Conservation (phyloP, 306 rosid species). For the Cucumis cinereus region DNA sequence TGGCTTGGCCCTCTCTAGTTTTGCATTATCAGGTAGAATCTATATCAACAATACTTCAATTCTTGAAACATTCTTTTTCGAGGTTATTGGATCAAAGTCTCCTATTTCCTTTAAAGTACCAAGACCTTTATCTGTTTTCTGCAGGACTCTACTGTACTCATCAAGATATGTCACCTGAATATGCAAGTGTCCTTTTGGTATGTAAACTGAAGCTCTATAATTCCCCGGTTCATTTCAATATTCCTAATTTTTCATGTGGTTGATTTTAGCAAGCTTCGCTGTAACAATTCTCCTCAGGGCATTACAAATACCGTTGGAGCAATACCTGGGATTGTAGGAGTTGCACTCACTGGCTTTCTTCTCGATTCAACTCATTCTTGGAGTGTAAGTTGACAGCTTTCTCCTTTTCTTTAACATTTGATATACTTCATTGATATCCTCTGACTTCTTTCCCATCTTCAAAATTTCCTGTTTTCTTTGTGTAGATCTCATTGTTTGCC, state of each 20-base stretch:
- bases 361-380: constrained; percentile 95
- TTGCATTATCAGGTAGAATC: constrained; percentile 71
- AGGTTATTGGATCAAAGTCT: not conserved
- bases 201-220: constrained; percentile 8
- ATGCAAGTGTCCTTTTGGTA: constrained; percentile 92
- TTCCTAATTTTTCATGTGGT: not conserved
- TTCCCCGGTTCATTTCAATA: not conserved
- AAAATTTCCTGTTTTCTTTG: constrained; percentile 7
- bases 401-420: not conserved
- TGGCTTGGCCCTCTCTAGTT: constrained; percentile 96
- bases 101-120: not conserved
- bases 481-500: constrained; percentile 73
- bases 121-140: constrained; percentile 1
- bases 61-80: not conserved
- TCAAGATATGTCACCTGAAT: constrained; percentile 93
- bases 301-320: constrained; percentile 95
- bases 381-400: constrained; percentile 58
- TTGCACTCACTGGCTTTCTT: constrained; percentile 87
- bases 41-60: not conserved
- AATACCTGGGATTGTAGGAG: constrained; percentile 83
- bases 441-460: not conserved
- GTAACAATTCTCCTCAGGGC: constrained; percentile 34
- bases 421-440: not conserved
- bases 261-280: not conserved
- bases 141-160: constrained; percentile 96